Base-by-base conservation (phyloP, 495 filamentous ascomycete genomes). In the Aspergillus ellipticus region DNA sequence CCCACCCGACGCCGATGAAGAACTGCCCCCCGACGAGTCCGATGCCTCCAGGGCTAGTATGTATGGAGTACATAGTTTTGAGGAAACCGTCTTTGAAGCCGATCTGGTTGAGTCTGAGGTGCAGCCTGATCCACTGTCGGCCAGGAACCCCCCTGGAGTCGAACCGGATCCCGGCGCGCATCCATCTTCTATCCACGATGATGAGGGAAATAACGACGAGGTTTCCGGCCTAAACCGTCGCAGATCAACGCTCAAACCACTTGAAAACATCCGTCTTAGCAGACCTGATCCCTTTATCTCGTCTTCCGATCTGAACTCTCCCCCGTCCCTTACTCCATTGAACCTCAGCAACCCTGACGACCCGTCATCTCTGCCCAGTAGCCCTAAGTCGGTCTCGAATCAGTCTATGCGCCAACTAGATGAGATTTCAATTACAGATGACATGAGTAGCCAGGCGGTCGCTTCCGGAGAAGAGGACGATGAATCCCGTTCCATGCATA, bases 61-160 rank as follows among this genome's bases (percentile, higher is more conserved):
- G 51, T 87, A 80, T 60, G 86, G 86, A 5, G 82, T 89, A 7
- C 78, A 85, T 60, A 88, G 84, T 56, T 68, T 89, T 13, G 77
- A 80, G 47, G 84, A 83, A 21, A 81, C 79, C 10, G 71, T 82
- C 24, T 56, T 28, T 24, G 22, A 41, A 37, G 48, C 64, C 8
- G 55, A 49, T 15, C 16, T 67, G 20, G 28, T 54, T n/a, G 54
- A 41, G 16, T 60, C 57, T 24, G 56, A 49, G 6, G 49, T 53
- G 22, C 53, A 66, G 13, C 48, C 50, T 24, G 51, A 50, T 15
- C 39, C 42, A n/a, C n/a, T 52, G 41, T 35, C 56, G n/a, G 56
- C 51, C 45, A 51, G 51, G 9, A 53, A 55, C 22, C 54, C 42
- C 13, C 39, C 39, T 21, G 51, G 37, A 16, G 48, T 33, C 49